Percentiles rank a stretch among this genome's conserved stretches.
These are phyloP conservation scores for Triticum dicoccoides DNA, from an alignment of 176 grass and related monocot genomes.

Conservation along the genomic window DNA sequence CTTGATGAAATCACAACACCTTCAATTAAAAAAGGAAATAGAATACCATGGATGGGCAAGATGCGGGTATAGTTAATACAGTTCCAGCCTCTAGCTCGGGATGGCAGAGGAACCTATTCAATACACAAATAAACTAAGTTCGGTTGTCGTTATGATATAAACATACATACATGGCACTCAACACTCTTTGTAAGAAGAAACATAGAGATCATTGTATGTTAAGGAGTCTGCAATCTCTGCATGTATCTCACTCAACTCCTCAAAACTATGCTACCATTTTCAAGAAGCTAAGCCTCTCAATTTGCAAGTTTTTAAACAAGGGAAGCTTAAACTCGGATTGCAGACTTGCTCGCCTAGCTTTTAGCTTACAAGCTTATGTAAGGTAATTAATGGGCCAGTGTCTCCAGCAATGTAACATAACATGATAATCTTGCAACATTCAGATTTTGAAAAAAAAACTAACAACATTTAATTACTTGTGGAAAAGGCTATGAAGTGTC, in stretches of 20 bases:
- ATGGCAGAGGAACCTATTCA: conserved; percentile 53
- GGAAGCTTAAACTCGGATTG: background rate
- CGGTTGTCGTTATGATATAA: background rate
- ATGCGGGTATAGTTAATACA: conserved; percentile 66
- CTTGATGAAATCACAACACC: background rate
- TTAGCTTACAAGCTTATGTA: background rate
- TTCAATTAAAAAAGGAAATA: background rate
- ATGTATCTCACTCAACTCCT: background rate
- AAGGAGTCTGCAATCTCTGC: background rate
- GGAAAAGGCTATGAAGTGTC: background rate
- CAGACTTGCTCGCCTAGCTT: background rate
- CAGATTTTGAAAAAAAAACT: no score
- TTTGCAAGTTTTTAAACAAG: background rate
- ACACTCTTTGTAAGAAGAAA: background rate
- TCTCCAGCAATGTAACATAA: background rate
- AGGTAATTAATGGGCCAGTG: background rate
- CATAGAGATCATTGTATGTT: background rate
- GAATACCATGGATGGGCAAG: conserved; percentile 64
- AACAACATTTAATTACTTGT: background rate
- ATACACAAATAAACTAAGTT: conserved; percentile 10
- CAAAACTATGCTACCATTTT: background rate
- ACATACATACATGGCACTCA: background rate
- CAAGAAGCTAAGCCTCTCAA: background rate
- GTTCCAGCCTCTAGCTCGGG: conserved; percentile 92
- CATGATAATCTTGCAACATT: background rate